Conservation (phyloP, 805 yeast genomes). For the Yamadazyma akitaensis region DNA sequence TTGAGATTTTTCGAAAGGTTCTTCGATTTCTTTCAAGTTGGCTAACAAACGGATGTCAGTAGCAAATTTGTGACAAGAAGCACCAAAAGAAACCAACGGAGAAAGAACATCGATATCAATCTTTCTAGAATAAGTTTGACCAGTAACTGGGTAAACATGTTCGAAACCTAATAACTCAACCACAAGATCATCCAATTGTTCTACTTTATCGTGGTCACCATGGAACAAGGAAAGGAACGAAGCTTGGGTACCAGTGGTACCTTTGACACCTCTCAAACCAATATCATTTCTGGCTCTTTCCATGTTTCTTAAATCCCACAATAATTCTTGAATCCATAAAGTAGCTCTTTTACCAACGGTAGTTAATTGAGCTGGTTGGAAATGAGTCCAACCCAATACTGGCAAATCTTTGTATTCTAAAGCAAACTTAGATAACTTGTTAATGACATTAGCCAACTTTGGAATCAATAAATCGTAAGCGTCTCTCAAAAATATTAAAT, state of each 20-base stretch:
- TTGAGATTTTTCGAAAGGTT: constrained; percentile 98
- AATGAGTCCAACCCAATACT: constrained; percentile 98
- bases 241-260: constrained; percentile 98
- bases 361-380: constrained; percentile 98
- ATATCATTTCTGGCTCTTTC: constrained; percentile 94
- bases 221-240: constrained; percentile 93
- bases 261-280: constrained; percentile 97
- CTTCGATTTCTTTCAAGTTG: constrained; percentile 95
- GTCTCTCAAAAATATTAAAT: constrained; percentile 91
- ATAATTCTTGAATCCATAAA: constrained; percentile 93
- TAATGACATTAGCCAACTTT: constrained; percentile 91
- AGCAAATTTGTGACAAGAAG: constrained; percentile 95
- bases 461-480: constrained; percentile 93
- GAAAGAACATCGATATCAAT: constrained; percentile 92
- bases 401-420: constrained; percentile 91
- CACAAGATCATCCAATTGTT: constrained; percentile 84
- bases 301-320: constrained; percentile 97
- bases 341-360: constrained; percentile 98
- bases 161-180: constrained; percentile 92
- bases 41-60: constrained; percentile 95
- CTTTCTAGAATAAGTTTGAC: constrained; percentile 98
- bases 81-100: constrained; percentile 93
- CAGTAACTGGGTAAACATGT: constrained; percentile 94
- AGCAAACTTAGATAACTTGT: constrained; percentile 86
- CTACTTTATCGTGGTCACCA: constrained; percentile 96